Evolutionary conservation across 352 stramenopile genomes (phyloP).

Genomic region (Globisporangium camurandrum): DNA sequence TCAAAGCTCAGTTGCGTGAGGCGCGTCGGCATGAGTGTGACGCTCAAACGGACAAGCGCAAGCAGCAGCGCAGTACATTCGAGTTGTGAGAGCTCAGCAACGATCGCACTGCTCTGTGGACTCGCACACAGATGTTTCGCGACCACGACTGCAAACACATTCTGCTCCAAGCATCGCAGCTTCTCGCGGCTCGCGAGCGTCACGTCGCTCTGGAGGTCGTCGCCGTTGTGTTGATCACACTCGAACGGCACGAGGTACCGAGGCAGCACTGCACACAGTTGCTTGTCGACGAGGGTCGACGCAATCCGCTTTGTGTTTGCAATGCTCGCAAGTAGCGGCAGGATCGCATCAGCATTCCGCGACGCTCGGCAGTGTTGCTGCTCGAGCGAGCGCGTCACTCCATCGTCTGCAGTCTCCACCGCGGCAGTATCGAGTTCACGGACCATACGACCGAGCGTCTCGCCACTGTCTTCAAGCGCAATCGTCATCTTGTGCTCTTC

Average conservation of each 20-base stretch:
- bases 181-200: neutral
- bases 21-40: neutral
- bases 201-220: too few relatives aligned
- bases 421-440: constrained; percentile 43
- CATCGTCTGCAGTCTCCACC: too few relatives aligned
- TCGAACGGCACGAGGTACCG: constrained; percentile 26
- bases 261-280: constrained; percentile 33
- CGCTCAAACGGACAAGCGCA: constrained; percentile 23
- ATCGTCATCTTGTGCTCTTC: constrained; percentile 77
- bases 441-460: constrained; percentile 40
- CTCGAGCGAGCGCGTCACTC: too few relatives aligned
- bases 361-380: too few relatives aligned
- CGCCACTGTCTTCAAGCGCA: constrained; percentile 56
- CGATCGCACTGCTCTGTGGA: constrained; percentile 24
- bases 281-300: constrained; percentile 44
- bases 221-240: neutral
- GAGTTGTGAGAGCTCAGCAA: constrained; percentile 27
- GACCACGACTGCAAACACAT: constrained; percentile 13
- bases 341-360: constrained; percentile 33
- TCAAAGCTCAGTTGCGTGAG: constrained; percentile 20
- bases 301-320: constrained; percentile 34
- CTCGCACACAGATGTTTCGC: constrained; percentile 22
- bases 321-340: constrained; percentile 34
- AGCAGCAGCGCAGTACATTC: constrained; percentile 34
- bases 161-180: constrained; percentile 10